phyloP scores from a whole-genome alignment of 345 rosid species.

The Dovyalis caffra region DNA sequence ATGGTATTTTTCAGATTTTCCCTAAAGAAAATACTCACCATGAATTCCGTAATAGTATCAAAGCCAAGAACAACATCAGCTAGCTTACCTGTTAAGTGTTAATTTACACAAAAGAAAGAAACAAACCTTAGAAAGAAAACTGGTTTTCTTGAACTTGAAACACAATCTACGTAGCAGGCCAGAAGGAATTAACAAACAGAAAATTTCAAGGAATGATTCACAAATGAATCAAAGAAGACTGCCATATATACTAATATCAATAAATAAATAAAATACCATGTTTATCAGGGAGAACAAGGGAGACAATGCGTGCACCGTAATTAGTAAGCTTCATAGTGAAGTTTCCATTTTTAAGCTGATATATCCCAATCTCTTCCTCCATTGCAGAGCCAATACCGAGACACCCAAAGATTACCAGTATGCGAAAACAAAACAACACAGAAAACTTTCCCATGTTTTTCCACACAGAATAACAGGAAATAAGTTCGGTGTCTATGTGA shows the following conservation, averaged over 20 bases:
- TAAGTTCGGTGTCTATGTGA: no score
- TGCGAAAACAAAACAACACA: neutral
- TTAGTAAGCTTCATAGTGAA: slow-evolving; percentile 63
- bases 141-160: neutral
- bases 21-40: slow-evolving; percentile 49
- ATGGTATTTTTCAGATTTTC: no score
- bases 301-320: slow-evolving; percentile 81
- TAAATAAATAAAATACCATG: slow-evolving; percentile 54
- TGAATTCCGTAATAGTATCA: slow-evolving; percentile 57
- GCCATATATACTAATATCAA: no score
- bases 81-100: slow-evolving; percentile 68
- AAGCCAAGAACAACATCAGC: slow-evolving; percentile 77
- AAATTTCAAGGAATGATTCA: neutral
- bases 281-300: slow-evolving; percentile 74
- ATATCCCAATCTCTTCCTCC: slow-evolving; percentile 37
- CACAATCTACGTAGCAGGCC: neutral
- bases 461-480: no score
- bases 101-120: neutral
- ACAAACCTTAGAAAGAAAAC: neutral
- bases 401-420: neutral
- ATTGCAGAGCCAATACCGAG: neutral
- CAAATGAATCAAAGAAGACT: no score
- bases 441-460: slow-evolving; percentile 4
- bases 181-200: neutral
- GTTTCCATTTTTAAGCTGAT: slow-evolving; percentile 72